A percentile compares a stretch with the other conserved stretches of the same genome.
Evolutionary conservation across 2,329 filamentous ascomycete species (phyloP).

Genomic region (Botrytis porri): DNA sequence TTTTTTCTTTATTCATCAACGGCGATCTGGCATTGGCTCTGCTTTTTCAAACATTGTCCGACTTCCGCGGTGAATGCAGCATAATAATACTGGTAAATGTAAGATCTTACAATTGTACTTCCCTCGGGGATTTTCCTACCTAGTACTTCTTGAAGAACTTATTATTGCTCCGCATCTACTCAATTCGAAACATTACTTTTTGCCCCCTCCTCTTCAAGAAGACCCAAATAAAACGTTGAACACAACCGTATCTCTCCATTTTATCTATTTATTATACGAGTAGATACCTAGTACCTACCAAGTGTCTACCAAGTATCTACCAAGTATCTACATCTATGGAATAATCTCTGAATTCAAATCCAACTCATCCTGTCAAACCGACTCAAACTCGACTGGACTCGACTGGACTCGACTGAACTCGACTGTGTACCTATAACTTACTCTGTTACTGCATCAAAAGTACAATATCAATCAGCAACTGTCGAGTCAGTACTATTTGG

Average conservation of each 20-base stretch:
- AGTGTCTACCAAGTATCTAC: no score
- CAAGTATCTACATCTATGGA: neutral
- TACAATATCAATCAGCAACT: neutral
- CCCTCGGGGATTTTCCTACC: neutral
- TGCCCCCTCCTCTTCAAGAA: neutral
- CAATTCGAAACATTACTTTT: neutral
- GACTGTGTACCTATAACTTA: neutral
- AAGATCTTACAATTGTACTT: neutral
- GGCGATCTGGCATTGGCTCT: neutral
- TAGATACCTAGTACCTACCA: neutral
- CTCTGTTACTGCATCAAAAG: neutral
- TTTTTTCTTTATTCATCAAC: neutral
- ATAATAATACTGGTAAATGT: neutral
- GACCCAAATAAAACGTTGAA: neutral
- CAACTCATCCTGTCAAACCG: no score
- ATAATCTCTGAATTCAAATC: neutral
- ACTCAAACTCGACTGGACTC: neutral
- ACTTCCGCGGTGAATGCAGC: neutral
- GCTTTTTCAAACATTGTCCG: neutral
- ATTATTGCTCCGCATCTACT: slow-evolving; percentile 3
- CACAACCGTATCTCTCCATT: neutral
- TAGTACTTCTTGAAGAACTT: neutral
- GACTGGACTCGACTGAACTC: no score
- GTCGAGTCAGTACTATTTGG: neutral
- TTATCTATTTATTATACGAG: neutral